phyloP scores from a whole-genome alignment of 495 filamentous ascomycete genomes.

The Talaromyces wortmannii region DNA sequence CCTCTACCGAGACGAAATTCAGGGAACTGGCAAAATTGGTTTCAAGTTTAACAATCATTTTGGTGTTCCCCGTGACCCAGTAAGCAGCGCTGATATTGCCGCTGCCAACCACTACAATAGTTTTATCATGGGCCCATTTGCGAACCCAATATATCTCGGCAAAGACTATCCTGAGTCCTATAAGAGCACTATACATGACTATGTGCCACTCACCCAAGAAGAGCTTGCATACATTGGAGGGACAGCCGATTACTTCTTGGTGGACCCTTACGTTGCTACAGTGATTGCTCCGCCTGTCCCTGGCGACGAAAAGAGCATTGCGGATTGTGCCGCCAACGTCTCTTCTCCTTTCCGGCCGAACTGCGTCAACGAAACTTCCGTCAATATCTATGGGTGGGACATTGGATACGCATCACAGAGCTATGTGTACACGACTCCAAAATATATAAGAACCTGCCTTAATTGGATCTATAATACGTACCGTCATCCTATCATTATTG shows the following conservation, averaged over 20 bases:
- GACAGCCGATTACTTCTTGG: constrained; percentile 35
- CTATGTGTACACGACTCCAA: constrained; percentile 34
- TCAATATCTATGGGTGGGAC: constrained; percentile 29
- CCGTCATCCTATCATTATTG: constrained; percentile 24
- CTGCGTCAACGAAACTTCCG: constrained; percentile 30
- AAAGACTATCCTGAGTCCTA: constrained; percentile 28
- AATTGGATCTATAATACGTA: constrained; percentile 37
- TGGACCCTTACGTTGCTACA: constrained; percentile 39
- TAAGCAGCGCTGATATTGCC: constrained; percentile 18
- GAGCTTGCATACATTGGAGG: constrained; percentile 25
- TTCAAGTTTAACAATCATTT: constrained; percentile 38
- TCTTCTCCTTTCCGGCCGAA: constrained; percentile 27
- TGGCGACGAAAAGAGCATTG: constrained; percentile 23
- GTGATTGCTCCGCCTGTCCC: constrained; percentile 30
- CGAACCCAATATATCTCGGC: constrained; percentile 33
- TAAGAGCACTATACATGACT: constrained; percentile 15
- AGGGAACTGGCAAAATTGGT: constrained; percentile 30
- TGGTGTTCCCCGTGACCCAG: constrained; percentile 26
- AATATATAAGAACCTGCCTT: constrained; percentile 33
- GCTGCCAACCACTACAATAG: constrained; percentile 32
- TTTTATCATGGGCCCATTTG: constrained; percentile 29
- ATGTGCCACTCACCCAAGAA: constrained; percentile 19
- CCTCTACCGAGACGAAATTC: constrained; percentile 31
- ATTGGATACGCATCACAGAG: constrained; percentile 31
- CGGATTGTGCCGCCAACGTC: constrained; percentile 23